Percentiles rank a stretch among this genome's conserved stretches.
phyloP scores from a whole-genome alignment of 768 basidiomycete species.

The Austroboletus eburneus region DNA sequence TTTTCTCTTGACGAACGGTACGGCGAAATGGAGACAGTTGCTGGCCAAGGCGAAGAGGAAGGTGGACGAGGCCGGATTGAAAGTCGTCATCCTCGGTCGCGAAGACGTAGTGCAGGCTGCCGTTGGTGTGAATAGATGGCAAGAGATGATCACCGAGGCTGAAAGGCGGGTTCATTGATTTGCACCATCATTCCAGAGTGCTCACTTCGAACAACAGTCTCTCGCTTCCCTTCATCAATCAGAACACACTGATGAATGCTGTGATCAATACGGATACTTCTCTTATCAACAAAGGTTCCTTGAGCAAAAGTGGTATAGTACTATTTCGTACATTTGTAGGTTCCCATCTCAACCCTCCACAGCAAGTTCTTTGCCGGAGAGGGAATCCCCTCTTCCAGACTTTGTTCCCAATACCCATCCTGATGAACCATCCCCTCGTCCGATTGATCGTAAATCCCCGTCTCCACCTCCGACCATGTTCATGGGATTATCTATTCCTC shows the following conservation, averaged over 20 bases:
- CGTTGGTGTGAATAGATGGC: conserved; percentile 54
- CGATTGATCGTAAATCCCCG: conserved; percentile 2
- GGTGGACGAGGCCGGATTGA: conserved; percentile 38
- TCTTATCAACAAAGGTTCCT: conserved; percentile 24
- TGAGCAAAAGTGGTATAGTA: conserved; percentile 21
- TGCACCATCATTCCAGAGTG: not conserved
- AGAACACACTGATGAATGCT: conserved; percentile 50
- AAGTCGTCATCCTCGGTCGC: conserved; percentile 52
- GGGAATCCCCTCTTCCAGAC: conserved; percentile 41
- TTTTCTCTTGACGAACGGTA: conserved; percentile 50
- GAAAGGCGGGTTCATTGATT: conserved; percentile 37
- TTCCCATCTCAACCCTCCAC: not conserved
- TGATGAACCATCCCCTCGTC: conserved; percentile 44
- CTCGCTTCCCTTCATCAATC: conserved; percentile 40
- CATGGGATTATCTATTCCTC: conserved; percentile 18
- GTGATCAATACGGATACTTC: conserved; percentile 37
- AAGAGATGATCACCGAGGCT: conserved; percentile 47
- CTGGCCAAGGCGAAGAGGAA: conserved; percentile 52
- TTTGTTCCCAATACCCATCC: conserved; percentile 50
- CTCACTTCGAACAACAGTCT: conserved; percentile 28
- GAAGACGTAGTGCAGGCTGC: conserved; percentile 42
- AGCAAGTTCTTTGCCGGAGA: conserved; percentile 6
- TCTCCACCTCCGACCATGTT: conserved; percentile 20
- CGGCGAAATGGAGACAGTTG: conserved; percentile 47
- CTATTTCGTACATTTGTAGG: not conserved